phyloP scores from a whole-genome alignment of 2,329 filamentous ascomycete genomes.

The Hysterium pulicare region DNA sequence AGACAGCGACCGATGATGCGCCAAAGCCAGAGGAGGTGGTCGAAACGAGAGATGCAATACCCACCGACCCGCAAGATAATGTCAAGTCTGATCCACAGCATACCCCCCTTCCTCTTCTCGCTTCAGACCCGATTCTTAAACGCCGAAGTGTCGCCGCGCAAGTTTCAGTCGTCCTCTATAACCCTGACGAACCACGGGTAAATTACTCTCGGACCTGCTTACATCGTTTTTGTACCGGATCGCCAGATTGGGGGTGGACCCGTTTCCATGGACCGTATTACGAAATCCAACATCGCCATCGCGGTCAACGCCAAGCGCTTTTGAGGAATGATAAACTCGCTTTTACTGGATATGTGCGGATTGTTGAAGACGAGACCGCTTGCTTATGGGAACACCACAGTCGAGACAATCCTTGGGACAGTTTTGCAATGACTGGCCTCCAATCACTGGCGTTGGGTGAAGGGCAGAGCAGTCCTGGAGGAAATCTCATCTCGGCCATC shows the following conservation, averaged over 20 bases:
- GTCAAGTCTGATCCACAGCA: slow-evolving; percentile 21
- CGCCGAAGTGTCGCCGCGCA: slow-evolving; percentile 54
- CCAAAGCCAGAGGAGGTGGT: neutral
- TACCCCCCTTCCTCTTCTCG: slow-evolving; percentile 36
- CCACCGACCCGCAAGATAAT: neutral
- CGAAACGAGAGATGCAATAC: neutral
- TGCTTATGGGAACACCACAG: slow-evolving; percentile 60
- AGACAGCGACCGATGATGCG: slow-evolving; percentile 6
- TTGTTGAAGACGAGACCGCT: slow-evolving; percentile 58
- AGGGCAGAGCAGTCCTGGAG: slow-evolving; percentile 30
- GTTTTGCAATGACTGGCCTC: slow-evolving; percentile 56
- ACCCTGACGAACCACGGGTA: slow-evolving; percentile 59
- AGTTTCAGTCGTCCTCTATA: slow-evolving; percentile 60
- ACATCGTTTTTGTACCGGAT: slow-evolving; percentile 58
- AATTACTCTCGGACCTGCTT: slow-evolving; percentile 54
- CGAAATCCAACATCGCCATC: slow-evolving; percentile 56
- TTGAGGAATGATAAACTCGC: slow-evolving; percentile 59
- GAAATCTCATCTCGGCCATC: slow-evolving; percentile 52
- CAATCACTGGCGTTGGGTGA: slow-evolving; percentile 43
- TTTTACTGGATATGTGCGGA: slow-evolving; percentile 60
- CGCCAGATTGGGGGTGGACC: slow-evolving; percentile 62
- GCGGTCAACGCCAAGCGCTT: slow-evolving; percentile 56
- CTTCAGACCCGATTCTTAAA: slow-evolving; percentile 32
- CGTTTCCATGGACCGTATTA: slow-evolving; percentile 59
- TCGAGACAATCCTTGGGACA: slow-evolving; percentile 55